Evolutionary conservation across 2,329 filamentous ascomycete genomes (phyloP), one percentile per base, ranked within the genome.

Genomic region (Scolecobasidium constrictum): DNA sequence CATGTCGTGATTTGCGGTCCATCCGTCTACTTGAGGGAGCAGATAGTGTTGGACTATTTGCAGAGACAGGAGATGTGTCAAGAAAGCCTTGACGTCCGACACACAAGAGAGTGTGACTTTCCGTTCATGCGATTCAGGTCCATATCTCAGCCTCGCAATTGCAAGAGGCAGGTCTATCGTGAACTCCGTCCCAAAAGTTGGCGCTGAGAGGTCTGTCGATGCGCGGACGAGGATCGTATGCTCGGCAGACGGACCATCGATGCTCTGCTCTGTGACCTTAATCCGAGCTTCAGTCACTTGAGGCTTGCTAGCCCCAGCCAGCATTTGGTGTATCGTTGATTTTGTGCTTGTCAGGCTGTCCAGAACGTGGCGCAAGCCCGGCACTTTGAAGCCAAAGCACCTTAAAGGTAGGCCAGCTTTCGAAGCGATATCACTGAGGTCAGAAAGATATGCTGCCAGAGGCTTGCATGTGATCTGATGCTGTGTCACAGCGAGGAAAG

Each of bases 401-500:
- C 28, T 16, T 5, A 28, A 18, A 17, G 35, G 20, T 13, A 46
- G 15, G 18, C 42, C 43, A 20, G 42, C 43, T 15, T 15, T 16
- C 4, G 5, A 18, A 16, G 46, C 23, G 13, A 16, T 38, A 3
- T 37, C 18, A 12, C n/a, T 18, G 11, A 46, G 15, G 9, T 40
- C 33, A 9, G 47, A 46, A 3, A 68, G 48, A 40, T 65, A 60
- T 1, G 38, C 42, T 41, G 64, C 56, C 5, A 67, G 50, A 1
- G 55, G 55, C 13, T 55, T 52, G 3, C 66, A 53, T 9, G 58
- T 57, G 4, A 54, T 50, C 4, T 62, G 48, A 47, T 80, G 76
- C 40, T 72, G 65, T 11, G 77, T 57, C 34, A 73, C 66, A 3
- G 67, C 64, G 13, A 78, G 58, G 5, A 81, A 58, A 2, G 77